These are phyloP conservation scores for Penicillium sp. DNA, from an alignment of 2,329 filamentous ascomycete species.

Conservation along the genomic window DNA sequence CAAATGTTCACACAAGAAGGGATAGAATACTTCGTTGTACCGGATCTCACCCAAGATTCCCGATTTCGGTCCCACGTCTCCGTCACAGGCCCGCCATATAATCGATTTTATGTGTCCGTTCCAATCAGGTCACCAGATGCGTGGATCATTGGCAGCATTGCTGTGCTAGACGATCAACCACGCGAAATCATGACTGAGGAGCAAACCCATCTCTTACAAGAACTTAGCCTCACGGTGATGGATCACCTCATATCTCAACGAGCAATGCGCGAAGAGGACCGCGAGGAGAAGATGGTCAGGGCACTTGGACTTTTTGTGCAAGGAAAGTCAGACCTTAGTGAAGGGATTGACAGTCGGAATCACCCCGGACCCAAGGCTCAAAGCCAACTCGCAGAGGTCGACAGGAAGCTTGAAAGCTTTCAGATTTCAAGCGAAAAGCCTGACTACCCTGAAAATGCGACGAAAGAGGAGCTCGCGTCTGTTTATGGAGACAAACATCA, in stretches of 20 bases:
- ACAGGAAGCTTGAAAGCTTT: conserved; percentile 15
- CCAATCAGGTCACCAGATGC: conserved; percentile 20
- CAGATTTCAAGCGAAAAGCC: conserved; percentile 1
- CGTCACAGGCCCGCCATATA: conserved; percentile 15
- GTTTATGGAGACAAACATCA: no score
- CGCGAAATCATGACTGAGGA: conserved; percentile 11
- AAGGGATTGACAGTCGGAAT: conserved; percentile 19
- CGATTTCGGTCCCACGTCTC: conserved; percentile 14
- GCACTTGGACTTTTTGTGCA: conserved; percentile 26
- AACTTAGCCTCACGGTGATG: conserved; percentile 26
- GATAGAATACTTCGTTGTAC: conserved; percentile 9
- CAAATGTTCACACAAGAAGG: conserved; percentile 11
- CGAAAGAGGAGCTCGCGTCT: not conserved
- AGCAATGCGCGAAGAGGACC: conserved; percentile 25
- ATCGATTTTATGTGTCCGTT: conserved; percentile 23
- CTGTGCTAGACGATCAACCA: conserved; percentile 21
- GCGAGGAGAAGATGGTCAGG: conserved; percentile 27
- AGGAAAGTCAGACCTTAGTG: conserved; percentile 23
- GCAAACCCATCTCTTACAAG: conserved; percentile 12
- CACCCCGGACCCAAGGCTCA: not conserved
- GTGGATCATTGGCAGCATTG: conserved; percentile 23
- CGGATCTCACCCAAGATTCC: conserved; percentile 15
- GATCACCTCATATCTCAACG: conserved; percentile 24
- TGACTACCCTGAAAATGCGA: not conserved
- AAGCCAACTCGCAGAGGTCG: conserved; percentile 6